Evolutionary conservation across 2,329 filamentous ascomycete genomes (phyloP), one percentile per base, ranked within the genome.

Genomic region (Thermoascus crustaceus): DNA sequence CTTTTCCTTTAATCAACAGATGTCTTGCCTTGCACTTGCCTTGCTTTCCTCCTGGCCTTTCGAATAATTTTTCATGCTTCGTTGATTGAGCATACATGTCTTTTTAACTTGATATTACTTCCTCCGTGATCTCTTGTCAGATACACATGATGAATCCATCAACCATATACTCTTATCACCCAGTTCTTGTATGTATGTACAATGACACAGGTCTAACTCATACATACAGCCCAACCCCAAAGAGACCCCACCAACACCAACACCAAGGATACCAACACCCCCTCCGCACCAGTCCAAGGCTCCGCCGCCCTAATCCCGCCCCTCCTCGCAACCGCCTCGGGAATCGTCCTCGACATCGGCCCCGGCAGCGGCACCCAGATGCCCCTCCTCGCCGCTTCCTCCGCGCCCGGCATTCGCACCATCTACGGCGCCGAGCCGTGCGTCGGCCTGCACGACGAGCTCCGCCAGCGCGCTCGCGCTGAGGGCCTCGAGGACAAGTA

Each of bases 361-460:
- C 73, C 73, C 0, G 73, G 73, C 4, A 68, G 60, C 19, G 73
- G 74, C 20, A 61, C 67, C 9, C 66, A 73, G 36, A 58, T 75
- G 31, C 54, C 55, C 1, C 60, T 62, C 30, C 71, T 75, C 40
- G 53, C 58, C 5, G 50, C n/a, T n/a, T n/a, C n/a, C n/a, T n/a
- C 60, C 35, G 53, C 55, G 5, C 48, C 55, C 2, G 54, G 60
- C 3, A 64, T 75, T 39, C 60, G 45, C 6, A 55, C 58, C 9
- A 64, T 76, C 27, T 76, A 75, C 42, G 73, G 71, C 29, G 64
- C 71, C 1, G 74, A 77, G 46, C 74, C 74, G 0, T 69, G 67
- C 25, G 38, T 47, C 3, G 59, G 62, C 0, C 55, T 77, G 1
- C 73, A 76, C 39, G 42, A 46, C 0, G 55, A 61, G 2, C 54